Evolutionary conservation across 2,329 filamentous ascomycete species (phyloP).

Genomic region (Xylaria sp.): DNA sequence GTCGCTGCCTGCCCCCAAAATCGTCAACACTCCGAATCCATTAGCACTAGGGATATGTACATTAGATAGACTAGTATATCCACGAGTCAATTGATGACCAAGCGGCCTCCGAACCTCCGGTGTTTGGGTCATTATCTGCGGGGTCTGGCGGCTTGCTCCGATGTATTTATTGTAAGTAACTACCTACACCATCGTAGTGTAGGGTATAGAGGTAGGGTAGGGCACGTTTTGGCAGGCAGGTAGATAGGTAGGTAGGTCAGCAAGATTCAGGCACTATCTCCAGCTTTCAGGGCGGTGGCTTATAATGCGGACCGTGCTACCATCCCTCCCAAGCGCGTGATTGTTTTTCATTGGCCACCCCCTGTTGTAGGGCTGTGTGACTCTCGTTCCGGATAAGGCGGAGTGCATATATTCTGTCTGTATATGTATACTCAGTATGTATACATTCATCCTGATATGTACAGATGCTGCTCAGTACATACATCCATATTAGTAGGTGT

Average conservation of each 20-base stretch:
- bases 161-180: too few species aligned
- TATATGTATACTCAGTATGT: background rate
- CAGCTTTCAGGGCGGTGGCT: constrained; percentile 25
- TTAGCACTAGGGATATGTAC: background rate
- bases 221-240: background rate
- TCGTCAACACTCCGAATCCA: constrained; percentile 2
- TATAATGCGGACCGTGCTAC: background rate
- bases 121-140: constrained; percentile 9
- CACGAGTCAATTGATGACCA: background rate
- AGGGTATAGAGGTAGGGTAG: background rate
- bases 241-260: constrained; percentile 7
- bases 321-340: background rate
- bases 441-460: background rate
- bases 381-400: constrained; percentile 29
- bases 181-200: background rate
- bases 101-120: constrained; percentile 5
- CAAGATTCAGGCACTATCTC: constrained; percentile 23
- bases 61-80: background rate
- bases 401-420: constrained; percentile 22
- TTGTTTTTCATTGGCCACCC: constrained; percentile 1
- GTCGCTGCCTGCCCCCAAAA: background rate
- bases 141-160: constrained; percentile 11
- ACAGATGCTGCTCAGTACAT: background rate
- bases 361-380: constrained; percentile 31
- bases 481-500: background rate